phyloP scores from a whole-genome alignment of 768 basidiomycete genomes.

The Trametopsis cervina region DNA sequence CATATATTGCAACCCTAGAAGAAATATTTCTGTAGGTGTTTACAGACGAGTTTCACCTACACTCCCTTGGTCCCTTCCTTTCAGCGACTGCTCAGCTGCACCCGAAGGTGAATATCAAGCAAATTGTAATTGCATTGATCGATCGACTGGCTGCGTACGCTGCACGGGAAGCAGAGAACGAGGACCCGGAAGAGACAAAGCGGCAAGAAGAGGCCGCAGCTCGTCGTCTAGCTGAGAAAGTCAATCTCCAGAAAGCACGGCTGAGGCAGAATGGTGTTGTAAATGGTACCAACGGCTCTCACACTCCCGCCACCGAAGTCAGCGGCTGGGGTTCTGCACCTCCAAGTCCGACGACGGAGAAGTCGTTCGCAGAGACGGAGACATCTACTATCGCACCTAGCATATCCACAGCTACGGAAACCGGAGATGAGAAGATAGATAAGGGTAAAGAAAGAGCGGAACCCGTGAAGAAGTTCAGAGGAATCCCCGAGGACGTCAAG shows the following conservation, averaged over 20 bases:
- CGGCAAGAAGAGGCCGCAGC: constrained; percentile 91
- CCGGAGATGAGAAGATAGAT: constrained; percentile 25
- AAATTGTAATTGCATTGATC: constrained; percentile 95
- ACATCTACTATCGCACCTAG: background rate
- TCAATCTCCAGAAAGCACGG: constrained; percentile 64
- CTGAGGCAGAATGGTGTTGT: constrained; percentile 44
- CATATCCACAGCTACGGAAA: constrained; percentile 7
- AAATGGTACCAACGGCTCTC: constrained; percentile 12
- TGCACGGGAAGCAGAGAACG: constrained; percentile 93
- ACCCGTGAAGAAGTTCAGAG: constrained; percentile 76
- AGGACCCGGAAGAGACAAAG: constrained; percentile 92
- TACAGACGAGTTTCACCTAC: constrained; percentile 96
- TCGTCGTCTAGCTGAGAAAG: constrained; percentile 78
- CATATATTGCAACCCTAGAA: background rate
- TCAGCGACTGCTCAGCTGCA: constrained; percentile 94
- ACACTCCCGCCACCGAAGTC: constrained; percentile 14
- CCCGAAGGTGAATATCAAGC: constrained; percentile 97
- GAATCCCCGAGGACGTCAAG: constrained; percentile 90
- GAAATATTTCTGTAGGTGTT: constrained; percentile 58
- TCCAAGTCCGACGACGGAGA: constrained; percentile 20
- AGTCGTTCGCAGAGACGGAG: constrained; percentile 1
- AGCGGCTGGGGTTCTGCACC: constrained; percentile 23
- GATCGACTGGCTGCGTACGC: constrained; percentile 95
- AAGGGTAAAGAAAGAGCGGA: constrained; percentile 50
- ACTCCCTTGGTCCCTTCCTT: constrained; percentile 93